Conservation (phyloP, 129 eudicot genomes). For the Helichrysum umbraculigerum region DNA sequence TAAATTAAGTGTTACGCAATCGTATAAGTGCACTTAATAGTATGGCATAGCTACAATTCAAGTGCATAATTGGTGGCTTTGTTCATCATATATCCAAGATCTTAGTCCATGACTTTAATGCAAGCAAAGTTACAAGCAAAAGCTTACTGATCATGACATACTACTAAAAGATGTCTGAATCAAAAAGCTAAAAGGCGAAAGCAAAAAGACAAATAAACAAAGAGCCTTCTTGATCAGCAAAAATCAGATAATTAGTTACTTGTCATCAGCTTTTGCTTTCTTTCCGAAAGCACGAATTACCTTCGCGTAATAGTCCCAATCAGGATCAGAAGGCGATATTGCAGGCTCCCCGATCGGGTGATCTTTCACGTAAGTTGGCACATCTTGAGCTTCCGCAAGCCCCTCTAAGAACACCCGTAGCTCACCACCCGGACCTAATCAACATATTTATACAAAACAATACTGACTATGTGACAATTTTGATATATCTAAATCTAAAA, state of each 20-base stretch:
- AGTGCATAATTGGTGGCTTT: too few species aligned
- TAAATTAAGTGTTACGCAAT: too few species aligned
- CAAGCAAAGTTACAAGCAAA: background rate
- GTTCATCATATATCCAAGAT: too few species aligned
- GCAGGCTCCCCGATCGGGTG: slow-evolving; percentile 51
- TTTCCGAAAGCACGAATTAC: slow-evolving; percentile 24
- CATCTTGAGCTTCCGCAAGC: slow-evolving; percentile 50
- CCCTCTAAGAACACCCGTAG: slow-evolving; percentile 51
- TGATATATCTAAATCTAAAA: too few species aligned
- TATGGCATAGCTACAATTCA: too few species aligned
- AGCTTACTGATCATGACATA: background rate
- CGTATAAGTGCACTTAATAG: too few species aligned
- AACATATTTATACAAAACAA: background rate
- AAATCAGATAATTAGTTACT: slow-evolving; percentile 17
- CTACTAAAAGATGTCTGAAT: background rate
- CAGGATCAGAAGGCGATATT: slow-evolving; percentile 38
- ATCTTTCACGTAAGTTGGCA: slow-evolving; percentile 52
- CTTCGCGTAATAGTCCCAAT: slow-evolving; percentile 46
- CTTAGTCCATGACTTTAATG: background rate
- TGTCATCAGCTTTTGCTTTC: background rate
- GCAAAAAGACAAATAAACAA: background rate
- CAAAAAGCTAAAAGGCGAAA: too few species aligned
- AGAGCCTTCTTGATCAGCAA: background rate
- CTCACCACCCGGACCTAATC: slow-evolving; percentile 53
- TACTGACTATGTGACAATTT: background rate